phyloP scores from a whole-genome alignment of 257 asterid species.

The Scutellaria galericulata region DNA sequence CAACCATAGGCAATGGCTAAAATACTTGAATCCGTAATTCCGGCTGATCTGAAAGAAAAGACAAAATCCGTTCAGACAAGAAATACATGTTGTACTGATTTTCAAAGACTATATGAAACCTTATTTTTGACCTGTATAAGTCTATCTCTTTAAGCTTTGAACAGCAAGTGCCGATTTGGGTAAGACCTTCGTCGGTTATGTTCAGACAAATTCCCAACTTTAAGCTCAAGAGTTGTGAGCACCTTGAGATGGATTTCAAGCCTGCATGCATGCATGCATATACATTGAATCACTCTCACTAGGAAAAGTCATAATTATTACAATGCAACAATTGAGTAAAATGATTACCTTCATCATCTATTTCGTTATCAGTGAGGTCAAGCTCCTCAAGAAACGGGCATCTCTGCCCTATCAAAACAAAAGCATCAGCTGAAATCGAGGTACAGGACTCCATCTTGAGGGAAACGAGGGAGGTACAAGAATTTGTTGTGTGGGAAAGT shows the following conservation, averaged over 20 bases:
- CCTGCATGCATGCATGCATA: constrained; percentile 47
- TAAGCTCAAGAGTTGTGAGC: constrained; percentile 62
- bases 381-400: constrained; percentile 81
- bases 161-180: constrained; percentile 66
- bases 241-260: constrained; percentile 65
- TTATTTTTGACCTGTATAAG: constrained; percentile 63
- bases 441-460: constrained; percentile 90
- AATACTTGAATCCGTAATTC: constrained; percentile 70
- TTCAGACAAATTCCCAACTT: constrained; percentile 82
- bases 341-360: constrained; percentile 74
- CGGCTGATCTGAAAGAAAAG: constrained; percentile 64
- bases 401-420: constrained; percentile 70
- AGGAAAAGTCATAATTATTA: constrained; percentile 11
- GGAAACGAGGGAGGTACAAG: constrained; percentile 69
- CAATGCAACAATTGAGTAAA: constrained; percentile 9
- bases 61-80: constrained; percentile 28
- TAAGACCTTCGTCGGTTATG: constrained; percentile 70
- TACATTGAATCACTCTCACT: constrained; percentile 10
- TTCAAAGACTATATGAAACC: not conserved
- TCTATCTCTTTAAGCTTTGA: constrained; percentile 80
- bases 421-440: constrained; percentile 59
- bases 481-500: constrained; percentile 66
- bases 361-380: constrained; percentile 84
- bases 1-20: constrained; percentile 71
- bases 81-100: not conserved